phyloP scores from a whole-genome alignment of 2,329 filamentous ascomycete genomes.

The Emericellopsis atlantica region DNA sequence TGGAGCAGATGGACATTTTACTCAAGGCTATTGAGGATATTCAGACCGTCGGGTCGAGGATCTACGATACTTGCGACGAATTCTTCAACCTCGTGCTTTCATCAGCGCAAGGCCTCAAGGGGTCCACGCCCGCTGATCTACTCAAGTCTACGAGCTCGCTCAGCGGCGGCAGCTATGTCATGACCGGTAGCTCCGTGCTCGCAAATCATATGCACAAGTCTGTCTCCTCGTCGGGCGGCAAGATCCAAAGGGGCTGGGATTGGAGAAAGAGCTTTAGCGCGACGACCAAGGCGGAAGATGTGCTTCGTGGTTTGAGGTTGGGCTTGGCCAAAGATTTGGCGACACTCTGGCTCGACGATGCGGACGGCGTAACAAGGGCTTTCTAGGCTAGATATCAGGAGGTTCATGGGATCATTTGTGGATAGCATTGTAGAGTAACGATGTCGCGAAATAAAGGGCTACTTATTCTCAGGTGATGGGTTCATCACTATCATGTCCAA shows the following conservation, averaged over 20 bases:
- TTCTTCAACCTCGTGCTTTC: constrained; percentile 65
- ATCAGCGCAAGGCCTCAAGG: constrained; percentile 51
- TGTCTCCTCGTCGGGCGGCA: constrained; percentile 37
- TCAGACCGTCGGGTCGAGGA: constrained; percentile 58
- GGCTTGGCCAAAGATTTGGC: constrained; percentile 65
- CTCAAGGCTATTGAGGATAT: constrained; percentile 72
- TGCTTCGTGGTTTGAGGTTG: constrained; percentile 61
- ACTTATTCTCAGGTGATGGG: too few species aligned
- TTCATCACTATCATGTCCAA: too few species aligned
- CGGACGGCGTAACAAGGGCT: constrained; percentile 38
- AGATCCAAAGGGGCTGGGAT: constrained; percentile 56
- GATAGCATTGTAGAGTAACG: background rate
- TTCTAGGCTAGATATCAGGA: constrained; percentile 7
- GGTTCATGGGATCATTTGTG: background rate
- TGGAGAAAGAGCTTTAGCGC: constrained; percentile 68
- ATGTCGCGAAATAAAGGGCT: too few species aligned
- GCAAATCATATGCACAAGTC: constrained; percentile 49
- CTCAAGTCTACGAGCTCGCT: constrained; percentile 44
- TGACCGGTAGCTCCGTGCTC: constrained; percentile 60
- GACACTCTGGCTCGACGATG: constrained; percentile 54
- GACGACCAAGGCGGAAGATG: constrained; percentile 49
- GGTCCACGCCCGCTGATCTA: constrained; percentile 51
- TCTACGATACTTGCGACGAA: constrained; percentile 64
- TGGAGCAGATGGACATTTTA: constrained; percentile 61
- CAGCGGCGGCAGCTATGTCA: constrained; percentile 48